phyloP scores from a whole-genome alignment of 192 early-diverging fungal species.

The Backusella mclennaniae region DNA sequence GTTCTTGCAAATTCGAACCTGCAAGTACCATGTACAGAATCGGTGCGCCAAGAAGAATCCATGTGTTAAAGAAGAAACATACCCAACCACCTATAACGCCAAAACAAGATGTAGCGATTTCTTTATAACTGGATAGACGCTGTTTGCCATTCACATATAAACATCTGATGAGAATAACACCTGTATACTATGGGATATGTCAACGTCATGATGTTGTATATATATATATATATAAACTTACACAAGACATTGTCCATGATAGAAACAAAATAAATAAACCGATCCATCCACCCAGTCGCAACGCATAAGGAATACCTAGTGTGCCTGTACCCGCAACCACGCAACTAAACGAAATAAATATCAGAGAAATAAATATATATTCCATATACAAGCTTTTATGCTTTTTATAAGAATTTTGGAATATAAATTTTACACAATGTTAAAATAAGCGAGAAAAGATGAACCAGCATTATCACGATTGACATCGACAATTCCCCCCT shows the following conservation, averaged over 20 bases:
- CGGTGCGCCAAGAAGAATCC: constrained; percentile 68
- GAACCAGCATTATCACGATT: constrained; percentile 31
- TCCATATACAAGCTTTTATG: too few species aligned
- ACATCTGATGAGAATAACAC: constrained; percentile 69
- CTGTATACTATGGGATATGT: constrained; percentile 49
- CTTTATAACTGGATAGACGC: constrained; percentile 60
- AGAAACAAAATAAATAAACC: constrained; percentile 67
- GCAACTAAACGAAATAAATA: constrained; percentile 33
- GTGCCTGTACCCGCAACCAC: constrained; percentile 80
- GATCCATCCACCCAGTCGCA: constrained; percentile 76
- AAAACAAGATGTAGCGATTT: constrained; percentile 72
- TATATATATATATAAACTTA: neutral
- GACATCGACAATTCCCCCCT: neutral
- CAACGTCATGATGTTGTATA: neutral
- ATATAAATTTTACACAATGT: constrained; percentile 32
- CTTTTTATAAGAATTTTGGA: too few species aligned
- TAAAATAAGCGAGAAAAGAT: constrained; percentile 49
- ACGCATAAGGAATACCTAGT: constrained; percentile 80
- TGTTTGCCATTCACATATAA: constrained; percentile 66
- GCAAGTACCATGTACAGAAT: constrained; percentile 74
- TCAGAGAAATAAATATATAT: too few species aligned
- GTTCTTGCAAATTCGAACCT: constrained; percentile 67
- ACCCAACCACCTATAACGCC: constrained; percentile 62
- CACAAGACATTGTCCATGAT: constrained; percentile 60
- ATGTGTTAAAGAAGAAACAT: constrained; percentile 61